Percentiles rank a stretch among this genome's conserved stretches.
These are phyloP conservation scores for Saccharomycopsis schoenii DNA, from an alignment of 805 yeast genomes.

Conservation along the genomic window DNA sequence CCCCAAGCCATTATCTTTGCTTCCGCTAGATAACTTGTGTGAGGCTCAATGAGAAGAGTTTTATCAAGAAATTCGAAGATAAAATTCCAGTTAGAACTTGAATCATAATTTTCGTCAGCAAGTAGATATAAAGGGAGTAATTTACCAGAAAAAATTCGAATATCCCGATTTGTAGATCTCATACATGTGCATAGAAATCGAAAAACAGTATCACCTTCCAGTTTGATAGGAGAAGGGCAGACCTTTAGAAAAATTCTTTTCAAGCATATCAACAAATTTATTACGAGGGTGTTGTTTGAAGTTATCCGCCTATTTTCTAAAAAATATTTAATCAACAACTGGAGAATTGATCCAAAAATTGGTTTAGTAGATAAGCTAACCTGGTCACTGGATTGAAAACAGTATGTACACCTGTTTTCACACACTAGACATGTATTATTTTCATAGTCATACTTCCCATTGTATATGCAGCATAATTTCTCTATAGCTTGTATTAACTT, in stretches of 20 bases:
- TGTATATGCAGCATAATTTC: constrained; percentile 30
- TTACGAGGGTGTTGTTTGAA: constrained; percentile 26
- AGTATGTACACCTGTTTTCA: constrained; percentile 6
- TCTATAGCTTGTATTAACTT: constrained; percentile 30
- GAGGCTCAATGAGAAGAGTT: constrained; percentile 8
- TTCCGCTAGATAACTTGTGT: constrained; percentile 12
- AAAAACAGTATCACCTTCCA: constrained; percentile 25
- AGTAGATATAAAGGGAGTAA: constrained; percentile 42
- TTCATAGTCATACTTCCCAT: constrained; percentile 24
- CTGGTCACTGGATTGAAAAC: neutral
- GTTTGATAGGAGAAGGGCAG: constrained; percentile 34
- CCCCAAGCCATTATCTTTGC: constrained; percentile 38
- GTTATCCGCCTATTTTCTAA: constrained; percentile 21
- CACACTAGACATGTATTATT: constrained; percentile 17
- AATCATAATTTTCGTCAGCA: constrained; percentile 31
- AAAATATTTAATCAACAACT: constrained; percentile 21
- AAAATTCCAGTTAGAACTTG: constrained; percentile 18
- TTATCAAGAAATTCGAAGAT: constrained; percentile 14
- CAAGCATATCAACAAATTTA: constrained; percentile 37
- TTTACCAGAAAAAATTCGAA: constrained; percentile 43
- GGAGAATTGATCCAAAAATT: neutral
- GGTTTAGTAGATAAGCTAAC: neutral
- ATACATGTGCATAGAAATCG: constrained; percentile 33
- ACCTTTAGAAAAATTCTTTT: constrained; percentile 43
- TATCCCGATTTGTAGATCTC: constrained; percentile 39